Conservation (phyloP, 352 stramenopile species). For the Phytophthora niederhauseri region DNA sequence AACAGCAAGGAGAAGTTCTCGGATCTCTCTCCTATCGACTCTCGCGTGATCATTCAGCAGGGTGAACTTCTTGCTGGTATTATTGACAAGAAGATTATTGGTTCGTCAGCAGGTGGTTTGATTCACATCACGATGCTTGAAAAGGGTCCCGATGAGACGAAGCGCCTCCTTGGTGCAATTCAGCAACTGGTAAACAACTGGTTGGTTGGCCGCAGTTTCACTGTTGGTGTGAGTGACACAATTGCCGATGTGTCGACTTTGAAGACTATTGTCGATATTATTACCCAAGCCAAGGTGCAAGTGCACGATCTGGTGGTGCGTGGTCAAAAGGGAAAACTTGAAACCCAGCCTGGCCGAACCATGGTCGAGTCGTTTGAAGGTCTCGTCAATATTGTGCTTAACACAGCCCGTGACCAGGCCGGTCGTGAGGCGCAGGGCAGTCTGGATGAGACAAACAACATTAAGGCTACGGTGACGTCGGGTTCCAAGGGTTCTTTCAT, state of each 20-base stretch:
- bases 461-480: constrained; percentile 99
- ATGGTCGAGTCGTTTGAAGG: constrained; percentile 99
- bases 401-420: constrained; percentile 87
- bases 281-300: constrained; percentile 98
- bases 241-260: constrained; percentile 98
- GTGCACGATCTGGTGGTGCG: constrained; percentile 95
- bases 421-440: constrained; percentile 82
- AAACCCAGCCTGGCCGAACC: constrained; percentile 98
- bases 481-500: constrained; percentile 99
- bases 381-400: constrained; percentile 97
- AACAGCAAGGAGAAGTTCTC: constrained; percentile 92
- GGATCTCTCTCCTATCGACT: constrained; percentile 95
- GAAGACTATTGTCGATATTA: constrained; percentile 98
- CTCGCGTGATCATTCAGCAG: constrained; percentile 97
- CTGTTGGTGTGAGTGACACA: constrained; percentile 98
- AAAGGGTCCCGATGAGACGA: constrained; percentile 90
- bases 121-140: constrained; percentile 98
- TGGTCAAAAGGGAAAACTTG: constrained; percentile 97
- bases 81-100: constrained; percentile 99
- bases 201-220: constrained; percentile 98
- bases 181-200: constrained; percentile 99
- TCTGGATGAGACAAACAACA: constrained; percentile 98
- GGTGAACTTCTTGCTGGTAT: constrained; percentile 97
- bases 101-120: constrained; percentile 95
- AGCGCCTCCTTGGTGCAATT: constrained; percentile 91